phyloP scores from a whole-genome alignment of 1,284 basidiomycete species.

The Filobasidium uniguttulatum region DNA sequence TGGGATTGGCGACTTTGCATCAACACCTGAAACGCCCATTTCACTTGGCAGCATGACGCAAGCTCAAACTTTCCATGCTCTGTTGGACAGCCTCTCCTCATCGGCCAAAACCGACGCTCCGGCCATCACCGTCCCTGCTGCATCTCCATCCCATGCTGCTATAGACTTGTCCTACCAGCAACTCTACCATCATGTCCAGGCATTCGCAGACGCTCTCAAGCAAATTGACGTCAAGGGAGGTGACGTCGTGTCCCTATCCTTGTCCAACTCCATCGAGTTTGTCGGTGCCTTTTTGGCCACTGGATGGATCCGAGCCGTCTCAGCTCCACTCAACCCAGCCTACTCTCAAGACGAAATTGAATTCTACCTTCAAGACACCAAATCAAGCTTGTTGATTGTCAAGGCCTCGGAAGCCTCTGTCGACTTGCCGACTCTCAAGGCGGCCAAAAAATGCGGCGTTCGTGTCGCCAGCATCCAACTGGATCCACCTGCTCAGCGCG shows the following conservation, averaged over 20 bases:
- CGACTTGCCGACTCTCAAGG: slow-evolving; percentile 17
- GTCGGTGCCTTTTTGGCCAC: slow-evolving; percentile 32
- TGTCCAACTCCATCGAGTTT: slow-evolving; percentile 36
- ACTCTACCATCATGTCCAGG: slow-evolving; percentile 13
- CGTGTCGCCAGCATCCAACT: slow-evolving; percentile 9
- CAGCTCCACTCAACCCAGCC: slow-evolving; percentile 39
- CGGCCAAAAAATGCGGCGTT: slow-evolving; percentile 21
- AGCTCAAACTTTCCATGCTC: too few relatives aligned
- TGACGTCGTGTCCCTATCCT: slow-evolving; percentile 27
- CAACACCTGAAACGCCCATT: too few relatives aligned
- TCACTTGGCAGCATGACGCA: too few relatives aligned
- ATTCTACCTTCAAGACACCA: slow-evolving; percentile 35
- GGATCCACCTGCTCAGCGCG: background rate
- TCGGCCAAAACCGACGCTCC: background rate
- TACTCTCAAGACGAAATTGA: slow-evolving; percentile 35
- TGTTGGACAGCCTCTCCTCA: background rate
- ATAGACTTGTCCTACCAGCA: slow-evolving; percentile 14
- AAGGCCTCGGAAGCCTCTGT: background rate
- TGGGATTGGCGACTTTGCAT: too few relatives aligned
- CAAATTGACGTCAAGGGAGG: slow-evolving; percentile 15
- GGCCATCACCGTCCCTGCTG: slow-evolving; percentile 14
- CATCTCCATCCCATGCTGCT: background rate
- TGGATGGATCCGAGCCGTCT: slow-evolving; percentile 23
- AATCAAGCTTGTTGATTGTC: slow-evolving; percentile 24
- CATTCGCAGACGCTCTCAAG: slow-evolving; percentile 11